Evolutionary conservation across 2,329 filamentous ascomycete genomes (phyloP), one percentile per base, ranked within the genome.

Genomic region (Pseudocercospora musae): DNA sequence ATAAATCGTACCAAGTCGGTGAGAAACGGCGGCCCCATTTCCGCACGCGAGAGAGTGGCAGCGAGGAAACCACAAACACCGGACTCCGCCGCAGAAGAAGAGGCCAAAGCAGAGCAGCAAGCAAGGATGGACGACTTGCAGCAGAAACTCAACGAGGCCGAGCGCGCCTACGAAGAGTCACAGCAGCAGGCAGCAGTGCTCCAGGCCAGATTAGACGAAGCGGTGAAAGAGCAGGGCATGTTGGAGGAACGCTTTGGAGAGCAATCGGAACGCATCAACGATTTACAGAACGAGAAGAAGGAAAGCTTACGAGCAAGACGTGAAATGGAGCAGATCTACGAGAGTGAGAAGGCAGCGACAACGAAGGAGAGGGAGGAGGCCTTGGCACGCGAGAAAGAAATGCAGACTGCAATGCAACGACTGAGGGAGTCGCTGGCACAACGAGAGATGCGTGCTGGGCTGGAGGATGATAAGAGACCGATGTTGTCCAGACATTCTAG

Each of bases 361-460:
- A 87, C 91, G 73, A 92, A 93, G 78, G 94, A 98, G 76, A 95
- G 96, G 79, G 93, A 97, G 68, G 91, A 96, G 70, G 89, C 93
- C 77, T 82, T 85, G 59, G 89, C 89, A 69, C 85, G 89, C 61
- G 92, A 97, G 74, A 92, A 96, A 73, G 92, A 96, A 76, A 88
- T 98, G 84, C 91, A 96, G 77, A 82, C 86, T 62, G 89, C 94
- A 59, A 95, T 98, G 72, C 92, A 96, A 78, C 85, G 94, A 59
- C 81, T 99, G 70, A 98, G 97, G 82, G 93, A 97, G 75, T 89
- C 87, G 55, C 81, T 97, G 70, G 89, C 90, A 57, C 90, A 93
- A 78, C 87, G 90, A 75, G 89, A 89, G 70, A 75, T 81, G 70
- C 80, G 80, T 58, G 77, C 78, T 42, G 80, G 78, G 64, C 75